Percentiles rank a stretch among this genome's conserved stretches.
These are phyloP conservation scores for Ceratocystis huliohia DNA, from an alignment of 2,329 filamentous ascomycete genomes.

Conservation along the genomic window DNA sequence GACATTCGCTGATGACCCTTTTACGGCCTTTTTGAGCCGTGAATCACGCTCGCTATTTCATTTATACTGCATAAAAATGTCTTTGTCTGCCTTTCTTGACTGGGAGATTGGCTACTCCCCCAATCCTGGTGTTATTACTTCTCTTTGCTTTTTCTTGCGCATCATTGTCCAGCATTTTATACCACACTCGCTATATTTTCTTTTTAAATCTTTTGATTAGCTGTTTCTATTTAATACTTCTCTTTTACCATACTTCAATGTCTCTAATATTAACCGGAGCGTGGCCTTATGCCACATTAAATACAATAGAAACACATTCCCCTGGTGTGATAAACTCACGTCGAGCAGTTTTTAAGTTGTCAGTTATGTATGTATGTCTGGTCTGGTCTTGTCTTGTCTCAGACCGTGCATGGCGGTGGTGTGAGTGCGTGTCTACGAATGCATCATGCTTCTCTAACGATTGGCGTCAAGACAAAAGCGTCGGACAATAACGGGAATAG, in stretches of 20 bases:
- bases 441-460: not conserved
- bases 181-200: not conserved
- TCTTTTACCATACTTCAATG: not conserved
- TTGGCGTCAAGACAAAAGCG: not conserved
- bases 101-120: not conserved
- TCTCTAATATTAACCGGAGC: not conserved
- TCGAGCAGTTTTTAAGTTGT: no score
- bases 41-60: conserved; percentile 1
- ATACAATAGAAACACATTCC: not conserved
- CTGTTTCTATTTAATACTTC: not conserved
- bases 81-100: not conserved
- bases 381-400: not conserved
- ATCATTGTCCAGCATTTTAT: conserved; percentile 1
- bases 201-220: not conserved
- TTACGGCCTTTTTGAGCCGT: not conserved
- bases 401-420: not conserved
- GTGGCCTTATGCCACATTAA: not conserved
- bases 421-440: not conserved
- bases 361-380: no score
- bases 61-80: not conserved
- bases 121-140: not conserved
- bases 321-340: no score
- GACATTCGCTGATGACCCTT: not conserved
- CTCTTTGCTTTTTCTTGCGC: not conserved
- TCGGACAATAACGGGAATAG: not conserved